A percentile compares a stretch with the other conserved stretches of the same genome.
phyloP scores from a whole-genome alignment of 164 flowering plant species.

The Macadamia tetraphylla region DNA sequence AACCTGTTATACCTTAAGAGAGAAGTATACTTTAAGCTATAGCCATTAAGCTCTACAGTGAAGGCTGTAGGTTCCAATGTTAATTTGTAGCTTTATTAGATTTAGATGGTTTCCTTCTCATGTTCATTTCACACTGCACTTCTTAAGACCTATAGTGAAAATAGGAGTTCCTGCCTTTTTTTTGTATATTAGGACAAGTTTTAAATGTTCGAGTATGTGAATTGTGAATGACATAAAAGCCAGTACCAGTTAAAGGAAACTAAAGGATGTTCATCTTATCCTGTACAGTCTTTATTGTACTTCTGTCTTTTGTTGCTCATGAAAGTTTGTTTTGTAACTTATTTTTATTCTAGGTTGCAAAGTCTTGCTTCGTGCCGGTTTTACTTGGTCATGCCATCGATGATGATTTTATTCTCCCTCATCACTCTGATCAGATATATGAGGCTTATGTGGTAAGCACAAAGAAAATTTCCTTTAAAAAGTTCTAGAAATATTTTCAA shows the following conservation, averaged over 20 bases:
- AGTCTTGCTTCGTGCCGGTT: constrained; percentile 82
- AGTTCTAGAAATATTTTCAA: neutral
- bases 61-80: no score
- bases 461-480: neutral
- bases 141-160: no score
- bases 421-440: constrained; percentile 80
- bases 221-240: neutral
- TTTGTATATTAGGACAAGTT: no score
- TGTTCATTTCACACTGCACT: no score
- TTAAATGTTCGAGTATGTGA: no score
- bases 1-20: no score
- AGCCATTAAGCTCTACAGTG: no score
- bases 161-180: no score
- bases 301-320: neutral
- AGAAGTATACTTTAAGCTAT: no score
- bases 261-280: neutral
- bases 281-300: neutral
- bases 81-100: no score
- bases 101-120: no score
- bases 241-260: neutral
- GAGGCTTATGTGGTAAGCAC: constrained; percentile 67
- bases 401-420: constrained; percentile 90
- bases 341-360: constrained; percentile 47
- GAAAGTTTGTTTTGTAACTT: neutral
- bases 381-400: constrained; percentile 88